phyloP scores from a whole-genome alignment of 768 basidiomycete species.

The Dioszegia aurantiaca region DNA sequence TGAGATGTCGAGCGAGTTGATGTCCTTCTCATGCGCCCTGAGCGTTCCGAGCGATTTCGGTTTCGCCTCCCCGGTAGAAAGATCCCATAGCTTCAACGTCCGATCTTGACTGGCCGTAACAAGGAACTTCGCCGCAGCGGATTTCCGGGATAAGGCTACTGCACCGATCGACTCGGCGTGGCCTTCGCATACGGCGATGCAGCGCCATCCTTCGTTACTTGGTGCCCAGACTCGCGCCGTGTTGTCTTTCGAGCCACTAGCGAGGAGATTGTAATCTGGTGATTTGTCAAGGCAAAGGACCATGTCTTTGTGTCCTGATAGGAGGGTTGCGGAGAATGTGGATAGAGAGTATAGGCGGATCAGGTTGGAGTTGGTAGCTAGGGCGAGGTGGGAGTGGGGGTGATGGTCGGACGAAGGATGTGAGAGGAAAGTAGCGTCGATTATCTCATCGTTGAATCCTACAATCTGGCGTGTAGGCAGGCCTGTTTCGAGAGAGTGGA shows the following conservation, averaged over 20 bases:
- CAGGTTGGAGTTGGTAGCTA: conserved; percentile 96
- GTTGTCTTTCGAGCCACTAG: conserved; percentile 87
- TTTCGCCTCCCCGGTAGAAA: conserved; percentile 55
- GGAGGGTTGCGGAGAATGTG: conserved; percentile 75
- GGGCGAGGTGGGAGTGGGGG: conserved; percentile 71
- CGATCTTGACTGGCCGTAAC: conserved; percentile 96
- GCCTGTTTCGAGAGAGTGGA: conserved; percentile 72
- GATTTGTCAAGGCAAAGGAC: conserved; percentile 79
- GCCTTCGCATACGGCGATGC: conserved; percentile 84
- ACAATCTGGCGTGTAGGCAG: conserved; percentile 74
- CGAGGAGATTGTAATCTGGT: conserved; percentile 67
- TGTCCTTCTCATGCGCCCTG: conserved; percentile 96
- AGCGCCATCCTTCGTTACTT: conserved; percentile 60
- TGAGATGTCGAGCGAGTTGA: conserved; percentile 89
- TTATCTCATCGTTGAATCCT: conserved; percentile 97
- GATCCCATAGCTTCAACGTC: conserved; percentile 98
- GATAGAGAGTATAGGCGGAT: conserved; percentile 81
- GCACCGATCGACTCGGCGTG: conserved; percentile 93
- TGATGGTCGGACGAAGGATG: conserved; percentile 38
- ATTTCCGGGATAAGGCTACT: conserved; percentile 70
- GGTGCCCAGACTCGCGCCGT: conserved; percentile 79
- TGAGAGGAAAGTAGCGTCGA: conserved; percentile 78
- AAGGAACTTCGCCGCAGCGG: conserved; percentile 60
- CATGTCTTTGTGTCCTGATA: conserved; percentile 86
- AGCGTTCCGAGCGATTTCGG: conserved; percentile 78